These are phyloP conservation scores for Ophiocordyceps camponoti-floridani DNA, from an alignment of 2,329 filamentous ascomycete genomes.

Conservation along the genomic window DNA sequence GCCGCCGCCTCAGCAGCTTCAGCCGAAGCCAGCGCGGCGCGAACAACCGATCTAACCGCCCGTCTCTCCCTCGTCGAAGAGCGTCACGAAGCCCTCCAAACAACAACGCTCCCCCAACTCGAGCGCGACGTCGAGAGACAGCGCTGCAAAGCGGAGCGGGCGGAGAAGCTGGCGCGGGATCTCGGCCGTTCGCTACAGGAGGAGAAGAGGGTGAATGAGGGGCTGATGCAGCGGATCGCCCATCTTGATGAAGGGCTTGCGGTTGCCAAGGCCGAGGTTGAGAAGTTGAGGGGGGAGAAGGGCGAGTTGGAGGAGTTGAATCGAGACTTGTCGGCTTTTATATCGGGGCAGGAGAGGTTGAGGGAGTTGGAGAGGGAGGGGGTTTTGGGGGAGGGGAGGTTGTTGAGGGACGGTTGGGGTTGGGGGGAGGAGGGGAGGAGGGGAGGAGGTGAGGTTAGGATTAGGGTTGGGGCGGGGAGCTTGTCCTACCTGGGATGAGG, in stretches of 20 bases:
- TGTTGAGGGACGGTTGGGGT: constrained; percentile 55
- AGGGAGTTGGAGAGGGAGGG: constrained; percentile 48
- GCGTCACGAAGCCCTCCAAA: constrained; percentile 24
- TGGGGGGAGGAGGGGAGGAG: constrained; percentile 27
- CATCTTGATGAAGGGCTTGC: too few species aligned
- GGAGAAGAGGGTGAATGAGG: constrained; percentile 70
- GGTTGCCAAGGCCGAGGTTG: constrained; percentile 41
- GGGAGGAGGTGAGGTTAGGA: neutral
- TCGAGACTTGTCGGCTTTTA: constrained; percentile 72
- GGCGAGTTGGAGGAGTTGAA: constrained; percentile 78
- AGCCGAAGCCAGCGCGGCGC: constrained; percentile 41
- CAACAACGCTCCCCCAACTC: constrained; percentile 43
- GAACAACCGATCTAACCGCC: constrained; percentile 28
- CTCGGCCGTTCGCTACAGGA: constrained; percentile 64
- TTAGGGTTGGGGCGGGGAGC: neutral
- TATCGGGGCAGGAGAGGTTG: constrained; percentile 67
- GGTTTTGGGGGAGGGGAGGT: constrained; percentile 46
- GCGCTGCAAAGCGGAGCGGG: constrained; percentile 49
- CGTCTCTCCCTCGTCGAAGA: constrained; percentile 33
- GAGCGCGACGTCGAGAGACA: constrained; percentile 59
- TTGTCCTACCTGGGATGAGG: too few species aligned
- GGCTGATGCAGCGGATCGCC: constrained; percentile 65
- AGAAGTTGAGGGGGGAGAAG: constrained; percentile 35
- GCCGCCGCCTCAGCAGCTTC: constrained; percentile 53
- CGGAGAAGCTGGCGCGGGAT: constrained; percentile 56